Evolutionary conservation across 805 yeast species (phyloP).

Genomic region (Wickerhamomyces bisporus): DNA sequence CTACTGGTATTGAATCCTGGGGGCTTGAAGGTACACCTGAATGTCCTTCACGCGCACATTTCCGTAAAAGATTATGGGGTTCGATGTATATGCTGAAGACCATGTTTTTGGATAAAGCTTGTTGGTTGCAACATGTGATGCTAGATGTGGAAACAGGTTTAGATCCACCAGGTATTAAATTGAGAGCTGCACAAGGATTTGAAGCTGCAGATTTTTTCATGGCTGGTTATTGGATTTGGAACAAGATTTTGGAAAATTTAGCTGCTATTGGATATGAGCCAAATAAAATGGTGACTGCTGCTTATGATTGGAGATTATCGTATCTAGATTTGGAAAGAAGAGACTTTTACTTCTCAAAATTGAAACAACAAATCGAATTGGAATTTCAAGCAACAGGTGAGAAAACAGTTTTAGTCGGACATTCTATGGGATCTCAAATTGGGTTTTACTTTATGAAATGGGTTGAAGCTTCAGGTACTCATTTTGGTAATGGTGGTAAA

Average conservation of each 20-base stretch:
- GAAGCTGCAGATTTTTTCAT: slow-evolving; percentile 96
- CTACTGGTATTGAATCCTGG: slow-evolving; percentile 96
- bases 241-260: slow-evolving; percentile 86
- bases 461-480: slow-evolving; percentile 85
- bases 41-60: slow-evolving; percentile 81
- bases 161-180: slow-evolving; percentile 77
- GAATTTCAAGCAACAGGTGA: slow-evolving; percentile 46
- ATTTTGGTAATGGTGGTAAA: slow-evolving; percentile 87
- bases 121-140: slow-evolving; percentile 92
- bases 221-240: slow-evolving; percentile 99
- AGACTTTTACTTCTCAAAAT: slow-evolving; percentile 76
- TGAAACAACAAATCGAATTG: slow-evolving; percentile 70
- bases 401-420: slow-evolving; percentile 77
- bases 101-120: slow-evolving; percentile 84
- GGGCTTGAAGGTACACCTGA: slow-evolving; percentile 67
- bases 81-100: slow-evolving; percentile 91
- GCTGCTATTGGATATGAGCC: slow-evolving; percentile 95
- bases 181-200: slow-evolving; percentile 93
- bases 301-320: slow-evolving; percentile 95
- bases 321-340: slow-evolving; percentile 83
- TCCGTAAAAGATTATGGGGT: slow-evolving; percentile 94
- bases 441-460: slow-evolving; percentile 87
- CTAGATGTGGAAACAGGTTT: slow-evolving; percentile 87
- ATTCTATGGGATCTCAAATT: slow-evolving; percentile 96
- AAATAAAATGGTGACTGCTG: slow-evolving; percentile 81